Evolutionary conservation across 1,284 basidiomycete genomes (phyloP), one percentile per base, ranked within the genome.

Genomic region (Polyporus tsugae): DNA sequence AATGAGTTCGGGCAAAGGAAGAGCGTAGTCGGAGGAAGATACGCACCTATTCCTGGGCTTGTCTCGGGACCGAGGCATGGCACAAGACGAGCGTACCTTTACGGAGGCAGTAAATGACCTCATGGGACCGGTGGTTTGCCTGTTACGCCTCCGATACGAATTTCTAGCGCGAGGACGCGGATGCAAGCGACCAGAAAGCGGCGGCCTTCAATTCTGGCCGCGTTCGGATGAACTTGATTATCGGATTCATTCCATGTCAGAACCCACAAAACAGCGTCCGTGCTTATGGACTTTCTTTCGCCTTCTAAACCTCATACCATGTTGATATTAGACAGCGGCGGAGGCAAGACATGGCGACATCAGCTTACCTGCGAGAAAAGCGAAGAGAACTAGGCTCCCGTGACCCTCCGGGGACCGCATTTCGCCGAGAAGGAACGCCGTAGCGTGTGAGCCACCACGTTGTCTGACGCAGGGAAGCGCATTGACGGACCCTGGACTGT

Each of bases 361-460:
- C 38, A 38, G 36, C 38, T 36, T 25, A 39, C 22, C 58, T 42
- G 58, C 36, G 22, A 17, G 36, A 38, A 39, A 36, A 29, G 38
- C 36, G 58, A 25, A 39, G 7, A n/a, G 38, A 41, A 19, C 7
- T 11, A 4, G 22, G 22, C 36, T 22, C 58, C 22, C 39, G 58
- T 60, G 58, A 60, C 58, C 25, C 19, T 15, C 58, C 58, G 58
- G 58, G n/a, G 38, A 60, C 29, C 22, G 22, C 38, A 42, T 22
- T 15, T 41, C 58, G 10, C 58, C 58, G 58, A n/a, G 3, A 29
- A 25, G 49, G 22, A 9, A 35, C n/a, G 39, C 38, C 38, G 11
- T 29, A 6, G 38, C 38, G 58, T 60, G 58, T n/a, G 38, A 60
- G 38, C 55, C 46, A 25, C 9, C 46, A 49, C 46, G 46, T 49